A percentile compares a stretch with the other conserved stretches of the same genome.
Conservation (phyloP, 768 basidiomycete genomes). For the Kwoniella newhampshirensis region DNA sequence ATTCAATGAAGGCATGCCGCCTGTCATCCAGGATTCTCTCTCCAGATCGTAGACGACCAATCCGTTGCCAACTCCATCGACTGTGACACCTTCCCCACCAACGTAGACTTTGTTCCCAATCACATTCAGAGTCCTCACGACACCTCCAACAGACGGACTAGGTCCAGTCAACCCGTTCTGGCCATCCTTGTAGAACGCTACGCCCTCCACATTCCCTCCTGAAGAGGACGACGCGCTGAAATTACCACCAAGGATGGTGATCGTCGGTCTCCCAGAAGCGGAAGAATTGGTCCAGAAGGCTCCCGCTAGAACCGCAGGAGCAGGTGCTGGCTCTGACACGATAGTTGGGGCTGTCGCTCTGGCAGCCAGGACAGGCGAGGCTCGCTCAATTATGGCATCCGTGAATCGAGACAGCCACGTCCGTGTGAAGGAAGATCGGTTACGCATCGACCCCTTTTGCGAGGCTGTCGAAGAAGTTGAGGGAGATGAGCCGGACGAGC, state of each 20-base stretch:
- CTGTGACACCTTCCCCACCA: constrained; percentile 63
- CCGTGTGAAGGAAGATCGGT: constrained; percentile 22
- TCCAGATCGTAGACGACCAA: constrained; percentile 79
- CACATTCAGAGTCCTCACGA: constrained; percentile 74
- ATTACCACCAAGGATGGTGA: constrained; percentile 84
- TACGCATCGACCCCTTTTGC: constrained; percentile 19
- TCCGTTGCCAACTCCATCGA: constrained; percentile 62
- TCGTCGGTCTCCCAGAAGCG: constrained; percentile 59
- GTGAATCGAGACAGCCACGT: constrained; percentile 50
- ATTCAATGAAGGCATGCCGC: constrained; percentile 64
- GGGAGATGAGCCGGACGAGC: constrained; percentile 58
- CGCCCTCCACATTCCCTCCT: constrained; percentile 56
- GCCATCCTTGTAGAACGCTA: constrained; percentile 69
- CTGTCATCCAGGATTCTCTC: constrained; percentile 63
- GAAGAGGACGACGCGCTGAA: constrained; percentile 60
- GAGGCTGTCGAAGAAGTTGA: constrained; percentile 42
- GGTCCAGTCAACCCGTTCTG: constrained; percentile 60
- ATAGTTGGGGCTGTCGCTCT: constrained; percentile 66
- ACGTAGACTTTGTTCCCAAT: constrained; percentile 70
- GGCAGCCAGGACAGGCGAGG: constrained; percentile 51
- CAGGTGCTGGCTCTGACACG: constrained; percentile 60
- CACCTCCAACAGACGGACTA: constrained; percentile 68
- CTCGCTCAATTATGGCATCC: constrained; percentile 28
- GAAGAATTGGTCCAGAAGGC: constrained; percentile 80
- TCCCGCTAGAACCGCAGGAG: constrained; percentile 80